Evolutionary conservation across 2,329 filamentous ascomycete genomes (phyloP), one percentile per base, ranked within the genome.

Genomic region (Fusarium zealandicum): DNA sequence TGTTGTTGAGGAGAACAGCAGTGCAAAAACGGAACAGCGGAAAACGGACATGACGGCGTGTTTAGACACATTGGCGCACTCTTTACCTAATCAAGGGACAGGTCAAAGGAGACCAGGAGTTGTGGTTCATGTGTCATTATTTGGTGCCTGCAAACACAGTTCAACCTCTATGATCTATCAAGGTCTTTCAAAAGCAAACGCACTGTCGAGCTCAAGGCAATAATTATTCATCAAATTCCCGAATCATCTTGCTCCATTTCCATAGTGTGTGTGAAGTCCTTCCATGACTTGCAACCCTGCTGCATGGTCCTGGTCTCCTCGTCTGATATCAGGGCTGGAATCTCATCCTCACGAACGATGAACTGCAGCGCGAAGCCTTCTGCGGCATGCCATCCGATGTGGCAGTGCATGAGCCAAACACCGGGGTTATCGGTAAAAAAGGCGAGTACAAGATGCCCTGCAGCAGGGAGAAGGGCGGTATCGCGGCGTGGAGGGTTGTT

Each of bases 401-500:
- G 79, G 63, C 80, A 82, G 63, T 82, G 80, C 69, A 82, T 75
- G 10, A 80, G 70, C 79, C 80, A 82, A 0, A 72, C 70, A 0
- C 80, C 80, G 1, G 80, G 78, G 67, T 83, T 84, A 52, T 77
- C 72, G 0, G 76, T 73, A 59, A 79, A 67, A 51, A 82, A 79
- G 10, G 78, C 80, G 35, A 84, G 69, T 14, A 81, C 77, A 11
- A 82, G 52, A 63, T 79, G 78, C 0, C 80, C 80, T 20, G 65
- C 61, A 2, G 65, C 68, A 2, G 75, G 76, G 3, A 84, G 72
- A 54, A 80, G 75, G 7, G 80, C 80, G 5, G 80, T 78, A 63
- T 85, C 82, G 39, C 82, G 76, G 6, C 82, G 78, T 17, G 78
- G 75, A 1, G 82, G 80, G 65, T 83, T 84, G 13, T 46, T 33